Evolutionary conservation across 805 yeast species (phyloP), one percentile per base, ranked within the genome.

Genomic region (Candida anglica): DNA sequence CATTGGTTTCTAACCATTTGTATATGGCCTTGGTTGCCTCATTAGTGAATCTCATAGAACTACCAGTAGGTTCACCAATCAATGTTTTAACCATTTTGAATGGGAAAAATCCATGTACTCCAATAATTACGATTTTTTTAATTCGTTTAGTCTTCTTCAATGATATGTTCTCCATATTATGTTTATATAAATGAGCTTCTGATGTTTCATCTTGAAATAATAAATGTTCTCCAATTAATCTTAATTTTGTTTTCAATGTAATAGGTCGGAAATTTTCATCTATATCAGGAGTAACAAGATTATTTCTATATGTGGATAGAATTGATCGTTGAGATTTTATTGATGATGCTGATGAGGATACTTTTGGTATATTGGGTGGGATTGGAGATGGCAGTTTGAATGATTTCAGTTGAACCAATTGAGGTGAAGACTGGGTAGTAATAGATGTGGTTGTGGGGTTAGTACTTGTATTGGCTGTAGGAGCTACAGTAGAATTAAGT

Each of bases 41-140:
- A 23, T 50, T 48, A 6, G 58, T 57, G 22, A 56, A 47, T 17
- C 43, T 42, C 10, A 46, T 39, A 4, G 71, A 56, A 36, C 42
- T 62, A 1, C 71, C 70, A 1, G 67, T 64, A 20, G 55, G 42
- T 31, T 58, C 65, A 2, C 66, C 67, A 10, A 66, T 54, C 18
- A 58, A 37, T 3, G 62, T 52, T 25, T 52, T 49, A 5, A 63
- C 69, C 37, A 66, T 47, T 37, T 66, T 65, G 13, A 53, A 56
- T 6, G 73, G 73, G 19, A 65, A 42, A 34, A 63, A 66, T 15
- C 65, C 57, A 47, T 66, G 73, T 10, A 63, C 51, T 2, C 64
- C 60, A 17, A 66, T 49, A 5, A 66, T 46, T 4, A 64, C 59
- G 7, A 57, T 52, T 17, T 47, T 52, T 19, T 49, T 47, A 14